Evolutionary conservation across 805 yeast species (phyloP), one percentile per base, ranked within the genome.

Genomic region (Myxozyma melibiosi): DNA sequence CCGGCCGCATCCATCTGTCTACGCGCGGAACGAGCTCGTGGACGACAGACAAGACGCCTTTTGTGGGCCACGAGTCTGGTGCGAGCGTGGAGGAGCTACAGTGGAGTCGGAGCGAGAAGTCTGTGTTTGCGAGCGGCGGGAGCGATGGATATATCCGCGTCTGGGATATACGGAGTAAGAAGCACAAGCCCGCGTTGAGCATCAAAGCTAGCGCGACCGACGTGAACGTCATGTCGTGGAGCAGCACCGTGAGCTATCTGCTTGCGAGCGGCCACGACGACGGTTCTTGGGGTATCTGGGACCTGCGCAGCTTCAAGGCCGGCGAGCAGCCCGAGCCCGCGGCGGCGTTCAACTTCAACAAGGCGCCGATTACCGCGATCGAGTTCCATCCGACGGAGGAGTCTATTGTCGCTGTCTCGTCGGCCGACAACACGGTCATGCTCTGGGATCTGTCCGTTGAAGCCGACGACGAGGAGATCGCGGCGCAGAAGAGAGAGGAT

Each of bases 251-350:
- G 64, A 85, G 86, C 67, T 90, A 92, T 69, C 76, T 94, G 68
- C 78, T 94, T 54, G 97, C 97, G 0, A 84, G 94, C 47, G 99
- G 99, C 66, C 97, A 94, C 70, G 99, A 94, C 72, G 96, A 91
- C 71, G 99, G 99, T 63, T 75, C 84, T 30, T 94, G 98, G 97
- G 90, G 96, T 42, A 94, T 94, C 43, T 94, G 99, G 99, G 99
- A 94, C 76, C 78, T 94, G 73, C 85, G 99, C 70, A 82, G 85
- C 66, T 83, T 94, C 79, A 79, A 85, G 65, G 81, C 77, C 62
- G 66, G 65, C 24, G 67, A 73, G 14, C 68, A 68, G 18, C 86
- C 86, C 3, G 74, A 84, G 6, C 97, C 98, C 13, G 98, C 94
- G 37, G 99, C 97, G 4, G 85, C 86, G 65, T 94, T 92, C 70